Evolutionary conservation across 2,329 filamentous ascomycete species (phyloP), one percentile per base, ranked within the genome.

Genomic region (Diaporthe ilicicola): DNA sequence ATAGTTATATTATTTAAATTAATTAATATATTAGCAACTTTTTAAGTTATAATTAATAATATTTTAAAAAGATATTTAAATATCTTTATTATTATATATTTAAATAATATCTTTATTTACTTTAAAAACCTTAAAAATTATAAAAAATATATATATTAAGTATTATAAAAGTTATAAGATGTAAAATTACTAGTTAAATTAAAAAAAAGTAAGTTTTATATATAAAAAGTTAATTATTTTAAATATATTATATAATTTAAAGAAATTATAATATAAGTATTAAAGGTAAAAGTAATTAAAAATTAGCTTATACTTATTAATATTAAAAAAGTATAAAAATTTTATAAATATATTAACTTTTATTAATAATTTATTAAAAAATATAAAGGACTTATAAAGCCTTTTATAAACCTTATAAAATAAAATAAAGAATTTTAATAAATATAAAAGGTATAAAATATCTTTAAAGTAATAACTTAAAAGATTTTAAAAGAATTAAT

Each of bases 271-370:
- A 59, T 59, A 59, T 44, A 59, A 44, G 8, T 9, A 27, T 39
- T 12, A 9, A 55, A 29, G 55, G 12, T 44, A 27, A 55, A 37
- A 67, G 12, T 44, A 53, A 44, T 39, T 42, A 54, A 54, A 22
- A 17, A 39, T 29, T 67, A 64, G 22, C n/a, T 10, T 4, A 37
- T 13, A 8, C 13, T 46, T 29, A 53, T 53, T 32, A 67, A 67
- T 44, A n/a, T 67, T 17, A 44, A 42, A 24, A 15, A 56, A 42
- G 13, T 59, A 17, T 1, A 27, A 59, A 9, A 6, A 27, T 54
- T 54, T 17, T 32, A 54, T 39, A 50, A 19, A 67, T 67, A 42
- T 67, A 53, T 53, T 44, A 67, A 65, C 19, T 67, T 67, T 13
- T 67, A 67, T 22, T 13, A 32, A 24, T 54, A 44, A 32, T 67